These are phyloP conservation scores for Gillenia trifoliata DNA, from an alignment of 306 rosid species.

Conservation along the genomic window DNA sequence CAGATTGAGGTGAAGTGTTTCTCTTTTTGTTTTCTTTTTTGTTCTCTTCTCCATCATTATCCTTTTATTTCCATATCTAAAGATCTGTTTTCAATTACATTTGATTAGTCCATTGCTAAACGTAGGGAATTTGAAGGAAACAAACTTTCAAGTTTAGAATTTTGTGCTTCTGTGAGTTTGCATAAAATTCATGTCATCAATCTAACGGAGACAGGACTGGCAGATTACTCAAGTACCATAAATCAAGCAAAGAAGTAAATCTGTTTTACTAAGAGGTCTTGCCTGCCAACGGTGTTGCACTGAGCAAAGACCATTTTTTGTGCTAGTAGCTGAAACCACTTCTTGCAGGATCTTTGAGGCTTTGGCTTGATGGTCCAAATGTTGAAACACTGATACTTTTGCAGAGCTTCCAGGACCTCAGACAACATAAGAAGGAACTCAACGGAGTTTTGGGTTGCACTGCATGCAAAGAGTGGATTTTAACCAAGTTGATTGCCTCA, in stretches of 20 bases:
- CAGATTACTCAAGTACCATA: conserved; percentile 59
- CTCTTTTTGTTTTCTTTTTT: too few relatives aligned
- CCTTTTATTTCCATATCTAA: neutral
- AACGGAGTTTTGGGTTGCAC: conserved; percentile 86
- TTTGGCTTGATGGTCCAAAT: conserved; percentile 80
- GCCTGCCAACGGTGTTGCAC: conserved; percentile 76
- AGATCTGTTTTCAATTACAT: neutral
- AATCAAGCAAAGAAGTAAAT: conserved; percentile 61
- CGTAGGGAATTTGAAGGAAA: neutral
- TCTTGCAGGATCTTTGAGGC: conserved; percentile 52
- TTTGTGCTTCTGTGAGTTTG: conserved; percentile 15
- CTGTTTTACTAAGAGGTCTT: conserved; percentile 47
- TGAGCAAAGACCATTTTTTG: conserved; percentile 72
- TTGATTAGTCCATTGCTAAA: neutral
- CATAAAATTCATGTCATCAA: conserved; percentile 68
- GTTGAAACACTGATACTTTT: conserved; percentile 54
- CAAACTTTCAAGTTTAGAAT: neutral
- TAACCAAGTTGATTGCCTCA: conserved; percentile 40
- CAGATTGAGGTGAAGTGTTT: neutral
- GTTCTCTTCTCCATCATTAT: neutral
- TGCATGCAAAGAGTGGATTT: conserved; percentile 58
- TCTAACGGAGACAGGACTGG: conserved; percentile 71
- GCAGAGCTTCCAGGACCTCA: conserved; percentile 71
- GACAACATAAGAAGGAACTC: conserved; percentile 73
- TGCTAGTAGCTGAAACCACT: conserved; percentile 74